A percentile compares a stretch with the other conserved stretches of the same genome.
Evolutionary conservation across 768 basidiomycete species (phyloP).

Genomic region (Butyriboletus loyo): DNA sequence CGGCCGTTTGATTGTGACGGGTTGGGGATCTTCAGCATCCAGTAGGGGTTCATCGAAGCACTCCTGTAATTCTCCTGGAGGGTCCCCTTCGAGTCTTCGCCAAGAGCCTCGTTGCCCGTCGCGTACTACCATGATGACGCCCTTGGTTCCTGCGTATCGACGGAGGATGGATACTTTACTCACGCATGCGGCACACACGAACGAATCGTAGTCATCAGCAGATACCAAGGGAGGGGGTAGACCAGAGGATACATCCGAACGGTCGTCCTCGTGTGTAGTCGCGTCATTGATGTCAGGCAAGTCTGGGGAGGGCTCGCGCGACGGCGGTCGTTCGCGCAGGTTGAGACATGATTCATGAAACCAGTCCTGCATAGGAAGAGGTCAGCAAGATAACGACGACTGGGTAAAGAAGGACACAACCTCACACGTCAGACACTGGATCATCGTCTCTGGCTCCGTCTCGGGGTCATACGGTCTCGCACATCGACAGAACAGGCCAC

Average conservation of each 20-base stretch:
- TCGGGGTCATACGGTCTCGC: constrained; percentile 66
- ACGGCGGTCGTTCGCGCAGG: constrained; percentile 61
- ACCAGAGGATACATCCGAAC: constrained; percentile 60
- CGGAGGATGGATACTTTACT: constrained; percentile 47
- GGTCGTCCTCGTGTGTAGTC: constrained; percentile 41
- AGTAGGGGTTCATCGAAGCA: constrained; percentile 13
- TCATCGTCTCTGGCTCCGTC: constrained; percentile 80
- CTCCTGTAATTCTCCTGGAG: neutral
- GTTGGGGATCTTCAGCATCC: constrained; percentile 27
- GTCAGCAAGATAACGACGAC: constrained; percentile 1
- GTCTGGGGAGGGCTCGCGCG: constrained; percentile 40
- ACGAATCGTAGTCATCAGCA: constrained; percentile 68
- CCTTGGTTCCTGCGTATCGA: constrained; percentile 66
- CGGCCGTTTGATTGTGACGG: constrained; percentile 42
- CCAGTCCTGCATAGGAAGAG: constrained; percentile 61
- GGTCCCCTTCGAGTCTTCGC: constrained; percentile 44
- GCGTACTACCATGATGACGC: constrained; percentile 65
- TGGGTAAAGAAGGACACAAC: constrained; percentile 33
- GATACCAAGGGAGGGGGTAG: constrained; percentile 68
- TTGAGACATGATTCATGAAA: constrained; percentile 89
- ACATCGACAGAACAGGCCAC: constrained; percentile 71
- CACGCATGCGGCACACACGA: constrained; percentile 75
- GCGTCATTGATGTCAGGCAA: neutral
- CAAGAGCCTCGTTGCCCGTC: constrained; percentile 45
- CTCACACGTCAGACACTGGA: constrained; percentile 84